Evolutionary conservation across 306 rosid genomes (phyloP), one percentile per base, ranked within the genome.

Genomic region (Fragaria nilgerrensis): DNA sequence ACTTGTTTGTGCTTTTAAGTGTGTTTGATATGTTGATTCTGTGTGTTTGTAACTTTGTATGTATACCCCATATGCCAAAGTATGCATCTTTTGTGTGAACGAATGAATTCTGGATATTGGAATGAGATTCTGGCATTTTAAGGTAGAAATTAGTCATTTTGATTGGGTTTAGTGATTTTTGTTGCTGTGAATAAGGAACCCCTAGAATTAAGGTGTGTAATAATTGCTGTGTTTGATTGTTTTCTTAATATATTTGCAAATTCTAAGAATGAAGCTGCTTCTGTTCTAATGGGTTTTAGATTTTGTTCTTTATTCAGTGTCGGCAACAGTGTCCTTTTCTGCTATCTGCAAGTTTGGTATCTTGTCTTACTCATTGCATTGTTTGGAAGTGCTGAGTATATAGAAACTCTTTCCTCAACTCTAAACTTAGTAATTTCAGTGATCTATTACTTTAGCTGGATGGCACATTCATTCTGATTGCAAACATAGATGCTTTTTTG

Each of bases 1-100:
- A 15, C 64, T 71, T 70, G 41, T 75, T 48, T 68, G 3, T 37
- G 74, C 37, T 59, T 58, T 12, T 12, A 59, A 59, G 65, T 59
- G 25, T 59, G 65, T 25, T 58, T 58, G 20, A 27, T 62, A 62
- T 66, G 27, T 49, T 68, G 68, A 48, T 62, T 80, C 67, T 70
- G 6, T 63, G 47, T 78, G 44, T 55, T 9, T 22, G 14, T n/a
- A 55, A 49, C 9, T 44, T 64, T 75, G 11, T 47, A 70, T 58
- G 25, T 49, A 6, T 68, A 45, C 56, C 70, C 29, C 25, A 36
- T 34, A 16, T 17, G 1, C 17, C 7, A 67, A 55, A 70, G 5
- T 43, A 25, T 43, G 56, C 39, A 47, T 70, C 7, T 70, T 70
- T 47, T 25, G 3, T 44, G 29, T 44, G 13, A 53, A 47, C 23